These are phyloP conservation scores for Chlorella sorokiniana DNA, from an alignment of 139 green algal genomes.

Conservation along the genomic window DNA sequence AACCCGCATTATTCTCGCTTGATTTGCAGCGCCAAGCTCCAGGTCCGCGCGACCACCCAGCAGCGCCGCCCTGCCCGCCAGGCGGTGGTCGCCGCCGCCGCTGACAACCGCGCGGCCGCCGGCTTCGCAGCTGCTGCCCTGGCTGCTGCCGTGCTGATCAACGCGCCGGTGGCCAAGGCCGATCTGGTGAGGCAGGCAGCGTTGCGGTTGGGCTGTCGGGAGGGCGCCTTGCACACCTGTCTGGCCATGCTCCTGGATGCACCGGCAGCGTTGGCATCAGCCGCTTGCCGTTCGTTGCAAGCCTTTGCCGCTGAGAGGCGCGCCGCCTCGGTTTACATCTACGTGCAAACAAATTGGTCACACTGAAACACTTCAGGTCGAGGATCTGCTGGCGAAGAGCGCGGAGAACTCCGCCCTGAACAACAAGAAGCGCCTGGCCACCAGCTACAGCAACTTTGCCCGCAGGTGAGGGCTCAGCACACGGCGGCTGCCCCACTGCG, in stretches of 20 bases:
- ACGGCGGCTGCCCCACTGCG: no score
- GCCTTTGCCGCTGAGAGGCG: no score
- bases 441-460: constrained; percentile 70
- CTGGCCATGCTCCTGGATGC: no score
- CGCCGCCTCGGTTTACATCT: no score
- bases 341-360: no score
- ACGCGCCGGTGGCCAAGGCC: constrained; percentile 26
- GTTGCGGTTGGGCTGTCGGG: neutral
- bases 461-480: constrained; percentile 6
- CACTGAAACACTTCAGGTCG: constrained; percentile 14
- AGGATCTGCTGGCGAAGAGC: constrained; percentile 66
- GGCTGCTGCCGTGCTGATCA: constrained; percentile 24
- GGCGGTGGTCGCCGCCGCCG: constrained; percentile 18
- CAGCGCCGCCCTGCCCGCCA: constrained; percentile 1
- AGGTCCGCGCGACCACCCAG: constrained; percentile 5
- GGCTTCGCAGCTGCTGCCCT: constrained; percentile 26
- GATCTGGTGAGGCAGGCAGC: constrained; percentile 19
- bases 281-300: no score
- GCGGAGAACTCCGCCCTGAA: constrained; percentile 70
- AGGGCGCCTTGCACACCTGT: neutral
- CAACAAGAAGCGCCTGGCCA: constrained; percentile 76
- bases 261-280: no score
- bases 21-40: constrained; percentile 26
- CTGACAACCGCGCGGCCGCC: constrained; percentile 11
- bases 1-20: neutral